These are phyloP conservation scores for Marasmius oreades DNA, from an alignment of 1,284 basidiomycete species.

Conservation along the genomic window DNA sequence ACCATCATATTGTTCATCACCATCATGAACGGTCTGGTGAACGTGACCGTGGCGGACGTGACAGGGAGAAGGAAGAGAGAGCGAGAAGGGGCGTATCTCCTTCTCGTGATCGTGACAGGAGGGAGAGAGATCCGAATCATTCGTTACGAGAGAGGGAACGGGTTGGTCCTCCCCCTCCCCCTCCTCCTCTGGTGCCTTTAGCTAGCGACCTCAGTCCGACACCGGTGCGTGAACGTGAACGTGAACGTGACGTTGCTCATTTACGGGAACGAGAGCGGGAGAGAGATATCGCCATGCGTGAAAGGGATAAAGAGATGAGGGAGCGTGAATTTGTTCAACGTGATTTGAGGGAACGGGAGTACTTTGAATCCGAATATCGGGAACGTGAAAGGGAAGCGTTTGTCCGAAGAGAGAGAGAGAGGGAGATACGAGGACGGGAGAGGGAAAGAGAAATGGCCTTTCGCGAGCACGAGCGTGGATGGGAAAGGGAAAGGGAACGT, in stretches of 20 bases:
- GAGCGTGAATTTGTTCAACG: background rate
- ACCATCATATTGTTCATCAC: background rate
- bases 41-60: background rate
- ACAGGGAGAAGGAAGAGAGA: background rate
- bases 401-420: conserved; percentile 15
- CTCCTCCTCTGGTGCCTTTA: background rate
- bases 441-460: conserved; percentile 10
- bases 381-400: conserved; percentile 8
- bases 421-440: background rate
- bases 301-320: conserved; percentile 1
- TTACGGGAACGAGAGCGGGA: background rate
- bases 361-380: background rate
- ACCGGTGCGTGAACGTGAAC: too few relatives aligned
- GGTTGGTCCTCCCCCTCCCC: background rate
- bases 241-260: background rate
- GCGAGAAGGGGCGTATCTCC: background rate
- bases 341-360: conserved; percentile 8
- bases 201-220: background rate
- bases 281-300: background rate
- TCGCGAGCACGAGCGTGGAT: too few relatives aligned
- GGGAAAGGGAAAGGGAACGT: conserved; percentile 17
- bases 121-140: background rate
- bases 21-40: background rate
- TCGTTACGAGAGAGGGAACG: background rate
- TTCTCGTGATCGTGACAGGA: background rate